Percentiles rank a stretch among this genome's conserved stretches.
Conservation (phyloP, 352 stramenopile genomes). For the Globisporangium camurandrum region DNA sequence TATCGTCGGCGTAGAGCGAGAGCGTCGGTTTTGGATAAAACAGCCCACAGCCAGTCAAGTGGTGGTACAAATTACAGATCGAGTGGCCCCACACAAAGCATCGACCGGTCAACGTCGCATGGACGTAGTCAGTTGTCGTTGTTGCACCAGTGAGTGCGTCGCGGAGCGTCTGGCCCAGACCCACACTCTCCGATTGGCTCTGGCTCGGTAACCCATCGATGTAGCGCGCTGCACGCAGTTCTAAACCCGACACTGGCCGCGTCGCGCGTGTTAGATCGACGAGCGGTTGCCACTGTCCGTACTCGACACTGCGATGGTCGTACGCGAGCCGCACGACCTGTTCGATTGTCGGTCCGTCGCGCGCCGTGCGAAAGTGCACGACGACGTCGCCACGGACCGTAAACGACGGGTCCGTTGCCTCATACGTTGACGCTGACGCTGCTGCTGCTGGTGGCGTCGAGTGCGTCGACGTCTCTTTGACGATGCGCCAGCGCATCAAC, state of each 20-base stretch:
- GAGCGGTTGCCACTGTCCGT: constrained; percentile 12
- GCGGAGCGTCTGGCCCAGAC: not conserved
- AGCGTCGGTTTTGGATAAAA: constrained; percentile 42
- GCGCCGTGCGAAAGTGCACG: constrained; percentile 7
- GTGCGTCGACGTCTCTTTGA: too few relatives aligned
- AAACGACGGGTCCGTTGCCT: constrained; percentile 8
- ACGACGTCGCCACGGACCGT: constrained; percentile 9
- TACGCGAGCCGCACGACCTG: constrained; percentile 12
- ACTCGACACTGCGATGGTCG: constrained; percentile 2
- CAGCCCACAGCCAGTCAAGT: constrained; percentile 45
- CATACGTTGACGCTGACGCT: not conserved
- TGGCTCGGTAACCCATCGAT: constrained; percentile 1
- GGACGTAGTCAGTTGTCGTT: constrained; percentile 15
- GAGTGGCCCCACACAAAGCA: constrained; percentile 51
- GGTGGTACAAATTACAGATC: constrained; percentile 66
- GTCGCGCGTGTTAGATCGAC: constrained; percentile 4
- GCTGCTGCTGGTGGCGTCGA: not conserved
- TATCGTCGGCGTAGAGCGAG: constrained; percentile 9
- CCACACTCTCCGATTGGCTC: constrained; percentile 7
- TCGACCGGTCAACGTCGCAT: constrained; percentile 18
- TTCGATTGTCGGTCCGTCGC: constrained; percentile 5
- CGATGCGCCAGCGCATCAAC: constrained; percentile 31
- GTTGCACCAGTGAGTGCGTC: not conserved
- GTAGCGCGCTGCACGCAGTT: not conserved
- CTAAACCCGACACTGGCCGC: not conserved